These are phyloP conservation scores for Mallotus japonicus DNA, from an alignment of 441 rosid species.

Conservation along the genomic window DNA sequence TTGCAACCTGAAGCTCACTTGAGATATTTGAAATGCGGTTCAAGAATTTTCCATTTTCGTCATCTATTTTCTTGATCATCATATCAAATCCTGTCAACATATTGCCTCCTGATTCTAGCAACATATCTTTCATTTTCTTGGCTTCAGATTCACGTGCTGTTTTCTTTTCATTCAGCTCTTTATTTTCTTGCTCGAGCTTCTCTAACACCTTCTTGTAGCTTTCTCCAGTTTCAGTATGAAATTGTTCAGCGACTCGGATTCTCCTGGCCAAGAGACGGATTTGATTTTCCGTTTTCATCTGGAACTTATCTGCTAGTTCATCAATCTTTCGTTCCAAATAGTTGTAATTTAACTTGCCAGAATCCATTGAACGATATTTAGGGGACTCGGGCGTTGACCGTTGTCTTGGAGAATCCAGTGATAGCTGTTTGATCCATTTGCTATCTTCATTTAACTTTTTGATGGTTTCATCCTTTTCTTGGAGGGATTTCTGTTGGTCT, in stretches of 20 bases:
- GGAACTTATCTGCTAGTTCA: conserved; percentile 58
- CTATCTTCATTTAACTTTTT: conserved; percentile 38
- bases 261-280: conserved; percentile 57
- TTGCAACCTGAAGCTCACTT: conserved; percentile 45
- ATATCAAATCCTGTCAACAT: conserved; percentile 31
- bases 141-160: conserved; percentile 36
- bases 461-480: conserved; percentile 42
- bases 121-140: conserved; percentile 33
- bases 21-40: conserved; percentile 38
- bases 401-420: conserved; percentile 22
- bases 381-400: conserved; percentile 3
- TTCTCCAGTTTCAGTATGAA: conserved; percentile 59
- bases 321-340: conserved; percentile 60
- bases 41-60: conserved; percentile 32
- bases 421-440: conserved; percentile 38
- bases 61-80: conserved; percentile 33
- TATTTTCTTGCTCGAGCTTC: conserved; percentile 40
- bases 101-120: conserved; percentile 28
- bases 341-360: conserved; percentile 33
- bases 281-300: conserved; percentile 61
- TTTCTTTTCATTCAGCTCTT: conserved; percentile 28
- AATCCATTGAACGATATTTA: conserved; percentile 7
- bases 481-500: conserved; percentile 39
- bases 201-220: conserved; percentile 35
- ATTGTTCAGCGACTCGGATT: conserved; percentile 67